Evolutionary conservation across 495 filamentous ascomycete species (phyloP), one percentile per base, ranked within the genome.

Genomic region (Xylaria bambusicola): DNA sequence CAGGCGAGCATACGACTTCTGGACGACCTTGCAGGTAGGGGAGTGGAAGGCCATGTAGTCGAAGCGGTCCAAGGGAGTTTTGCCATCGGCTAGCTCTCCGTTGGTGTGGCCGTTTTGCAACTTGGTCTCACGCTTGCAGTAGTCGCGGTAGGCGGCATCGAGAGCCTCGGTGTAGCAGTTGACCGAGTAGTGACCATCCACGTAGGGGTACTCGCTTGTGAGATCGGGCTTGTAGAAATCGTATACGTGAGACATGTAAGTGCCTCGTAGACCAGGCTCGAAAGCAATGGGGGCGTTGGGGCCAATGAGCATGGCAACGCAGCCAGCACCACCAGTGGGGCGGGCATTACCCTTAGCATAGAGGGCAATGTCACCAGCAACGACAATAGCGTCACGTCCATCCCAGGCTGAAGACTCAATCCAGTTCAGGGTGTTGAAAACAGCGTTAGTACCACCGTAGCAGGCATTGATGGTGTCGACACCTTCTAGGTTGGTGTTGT

Each of bases 141-240:
- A 98, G 58, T 89, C 91, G 77, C 92, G 90, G 85, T 98, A 98
- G 81, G 94, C 95, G 50, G 85, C 85, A 70, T 98, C 95, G 17
- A 98, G 89, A 38, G 95, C 92, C 79, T 96, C 87, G 59, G 87
- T 95, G 78, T 98, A 98, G 86, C 95, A 98, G 71, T 82, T 86
- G 72, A 97, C 82, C 44, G 93, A 97, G 83, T 86, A 97, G 69
- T 97, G 93, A 52, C 94, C 94, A 71, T 98, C 94, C 33, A 98
- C 94, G 66, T 93, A 85, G 48, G 94, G 94, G 77, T 98, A 98
- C 75, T 98, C 94, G 84, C 90, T 95, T 60, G 92, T 96, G 51
- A 98, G 81, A 73, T 98, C 94, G 66, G 94, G 89, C 86, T 98
- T 98, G 86, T 95, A 98, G 79, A 98, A 98, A 74, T 98, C 94